Conservation (phyloP, 176 grass and related monocot genomes). For the Elaeis guineensis region DNA sequence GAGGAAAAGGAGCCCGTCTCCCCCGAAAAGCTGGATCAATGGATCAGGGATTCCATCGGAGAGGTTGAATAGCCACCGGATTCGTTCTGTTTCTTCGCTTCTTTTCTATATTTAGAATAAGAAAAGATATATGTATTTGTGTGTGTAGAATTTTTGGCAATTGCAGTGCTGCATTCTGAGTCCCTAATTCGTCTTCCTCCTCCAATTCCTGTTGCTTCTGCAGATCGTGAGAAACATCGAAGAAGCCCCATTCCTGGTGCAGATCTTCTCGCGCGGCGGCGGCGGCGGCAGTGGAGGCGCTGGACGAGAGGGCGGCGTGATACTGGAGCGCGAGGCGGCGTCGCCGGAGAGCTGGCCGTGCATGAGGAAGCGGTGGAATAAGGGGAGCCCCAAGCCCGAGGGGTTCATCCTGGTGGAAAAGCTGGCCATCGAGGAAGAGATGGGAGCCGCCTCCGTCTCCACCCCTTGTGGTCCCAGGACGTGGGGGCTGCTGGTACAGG, state of each 20-base stretch:
- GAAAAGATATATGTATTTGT: too few species aligned
- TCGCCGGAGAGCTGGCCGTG: constrained; percentile 42
- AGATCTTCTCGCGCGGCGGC: constrained; percentile 11
- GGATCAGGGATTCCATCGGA: constrained; percentile 32
- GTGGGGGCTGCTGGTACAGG: constrained; percentile 35
- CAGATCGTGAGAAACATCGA: constrained; percentile 44
- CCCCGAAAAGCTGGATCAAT: constrained; percentile 25
- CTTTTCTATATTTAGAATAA: too few species aligned
- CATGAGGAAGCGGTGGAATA: constrained; percentile 48
- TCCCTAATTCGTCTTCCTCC: too few species aligned
- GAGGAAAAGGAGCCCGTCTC: constrained; percentile 17
- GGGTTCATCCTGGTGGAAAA: constrained; percentile 74
- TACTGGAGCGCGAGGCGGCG: constrained; percentile 47
- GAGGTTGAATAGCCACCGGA: constrained; percentile 14
- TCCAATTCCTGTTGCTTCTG: background rate
- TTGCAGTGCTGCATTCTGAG: too few species aligned
- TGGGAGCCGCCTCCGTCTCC: too few species aligned
- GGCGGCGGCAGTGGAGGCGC: constrained; percentile 5
- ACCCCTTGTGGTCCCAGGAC: constrained; percentile 9
- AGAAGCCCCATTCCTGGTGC: constrained; percentile 20
- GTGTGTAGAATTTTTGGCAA: too few species aligned
- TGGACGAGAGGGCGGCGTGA: constrained; percentile 20
- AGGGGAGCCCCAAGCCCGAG: constrained; percentile 31
- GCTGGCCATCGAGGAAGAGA: constrained; percentile 17
- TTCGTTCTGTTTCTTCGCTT: too few species aligned